These are phyloP conservation scores for Eucalyptus curtisii DNA, from an alignment of 345 rosid species.

Conservation along the genomic window DNA sequence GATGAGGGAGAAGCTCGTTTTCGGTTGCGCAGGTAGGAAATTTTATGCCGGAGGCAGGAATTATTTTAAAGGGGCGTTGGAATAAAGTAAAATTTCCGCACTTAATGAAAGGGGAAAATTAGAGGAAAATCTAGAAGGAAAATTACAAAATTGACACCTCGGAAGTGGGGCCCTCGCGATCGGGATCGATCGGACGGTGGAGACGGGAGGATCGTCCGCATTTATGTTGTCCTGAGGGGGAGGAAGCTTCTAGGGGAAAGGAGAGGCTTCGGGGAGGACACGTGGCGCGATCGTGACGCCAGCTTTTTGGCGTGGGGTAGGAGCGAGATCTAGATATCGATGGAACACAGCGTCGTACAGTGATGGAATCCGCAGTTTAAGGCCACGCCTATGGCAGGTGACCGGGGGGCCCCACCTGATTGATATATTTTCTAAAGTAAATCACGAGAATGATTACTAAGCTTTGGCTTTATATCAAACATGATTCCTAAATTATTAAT, in stretches of 20 bases:
- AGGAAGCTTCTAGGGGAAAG: slow-evolving; percentile 1
- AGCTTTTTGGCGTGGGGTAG: not conserved
- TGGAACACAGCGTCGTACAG: not conserved
- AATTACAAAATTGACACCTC: not conserved
- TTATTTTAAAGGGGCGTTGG: not conserved
- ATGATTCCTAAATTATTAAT: too few species aligned
- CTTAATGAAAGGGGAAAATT: not conserved
- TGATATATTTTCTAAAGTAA: not conserved
- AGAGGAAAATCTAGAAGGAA: not conserved
- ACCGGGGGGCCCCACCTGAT: not conserved
- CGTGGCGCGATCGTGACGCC: slow-evolving; percentile 17
- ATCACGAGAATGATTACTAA: not conserved
- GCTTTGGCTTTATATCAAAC: not conserved
- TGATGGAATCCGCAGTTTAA: not conserved
- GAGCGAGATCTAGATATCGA: not conserved
- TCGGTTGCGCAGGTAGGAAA: not conserved
- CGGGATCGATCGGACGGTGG: not conserved
- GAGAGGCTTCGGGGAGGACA: slow-evolving; percentile 28
- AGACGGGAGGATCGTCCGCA: not conserved
- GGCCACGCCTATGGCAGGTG: not conserved
- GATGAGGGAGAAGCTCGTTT: not conserved
- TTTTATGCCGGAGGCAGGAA: not conserved
- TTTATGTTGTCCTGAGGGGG: not conserved
- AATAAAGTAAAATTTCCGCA: not conserved
- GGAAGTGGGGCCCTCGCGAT: not conserved